phyloP scores from a whole-genome alignment of 345 rosid genomes.

The Populus pruinosa region DNA sequence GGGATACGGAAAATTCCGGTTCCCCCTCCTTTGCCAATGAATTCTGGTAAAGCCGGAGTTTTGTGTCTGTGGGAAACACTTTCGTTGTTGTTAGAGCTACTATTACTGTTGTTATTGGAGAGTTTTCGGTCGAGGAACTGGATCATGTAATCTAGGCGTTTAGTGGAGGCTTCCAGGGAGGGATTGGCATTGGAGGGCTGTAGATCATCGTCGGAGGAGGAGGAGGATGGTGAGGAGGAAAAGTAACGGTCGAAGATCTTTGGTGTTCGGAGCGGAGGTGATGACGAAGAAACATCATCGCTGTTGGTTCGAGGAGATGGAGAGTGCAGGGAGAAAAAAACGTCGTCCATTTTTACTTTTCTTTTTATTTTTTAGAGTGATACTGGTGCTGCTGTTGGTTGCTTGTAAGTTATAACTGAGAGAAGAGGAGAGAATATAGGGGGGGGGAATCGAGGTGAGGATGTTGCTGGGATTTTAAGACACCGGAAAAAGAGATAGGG shows the following conservation, averaged over 20 bases:
- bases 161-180: constrained; percentile 54
- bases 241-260: constrained; percentile 63
- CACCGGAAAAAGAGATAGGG: not conserved
- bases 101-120: constrained; percentile 26
- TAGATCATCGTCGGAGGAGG: constrained; percentile 35
- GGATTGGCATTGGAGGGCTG: constrained; percentile 32
- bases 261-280: constrained; percentile 28
- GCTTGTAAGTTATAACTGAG: not conserved
- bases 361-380: too few species aligned
- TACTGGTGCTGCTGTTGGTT: not conserved
- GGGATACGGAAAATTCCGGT: constrained; percentile 22
- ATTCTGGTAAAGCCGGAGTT: constrained; percentile 19
- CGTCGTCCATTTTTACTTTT: constrained; percentile 1
- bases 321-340: not conserved
- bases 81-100: not conserved
- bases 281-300: not conserved
- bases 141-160: constrained; percentile 87
- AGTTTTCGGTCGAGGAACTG: constrained; percentile 84
- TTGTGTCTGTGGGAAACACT: not conserved
- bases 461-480: not conserved
- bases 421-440: not conserved
- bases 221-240: constrained; percentile 38
- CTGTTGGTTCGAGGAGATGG: too few species aligned
- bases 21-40: constrained; percentile 27
- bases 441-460: not conserved